Base-by-base conservation (phyloP, 345 rosid genomes). In the Camelina laxa region DNA sequence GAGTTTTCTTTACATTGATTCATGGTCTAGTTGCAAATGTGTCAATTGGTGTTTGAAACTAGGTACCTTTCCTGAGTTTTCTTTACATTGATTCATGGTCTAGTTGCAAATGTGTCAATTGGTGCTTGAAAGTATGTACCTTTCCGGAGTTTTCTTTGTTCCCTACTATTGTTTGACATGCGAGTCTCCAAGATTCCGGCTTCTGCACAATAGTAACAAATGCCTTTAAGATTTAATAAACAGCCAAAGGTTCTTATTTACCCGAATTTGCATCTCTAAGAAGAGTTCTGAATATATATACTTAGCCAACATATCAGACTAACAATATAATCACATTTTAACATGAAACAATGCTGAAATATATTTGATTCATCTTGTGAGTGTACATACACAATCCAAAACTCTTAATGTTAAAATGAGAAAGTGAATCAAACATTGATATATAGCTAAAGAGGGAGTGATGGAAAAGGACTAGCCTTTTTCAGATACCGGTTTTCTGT, bases 111-210 rank as follows among this genome's bases (percentile, higher is more conserved):
- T 19, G 12, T 17, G 19, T 7, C 38, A 60, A 11, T 21, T 14
- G 4, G 15, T 20, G 22, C 19, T 22, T 33, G 53, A 54, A 38
- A 17, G 22, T 66, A 61, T 33, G 39, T 82, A 90, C 94, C 96
- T 90, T 88, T 77, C 98, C 98, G 11, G 90, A 83, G 76, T 90
- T 90, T 69, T 88, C 85, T 76, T 92, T 87, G 74, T 92, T 85
- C 74, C 96, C 98, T 36, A 92, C 96, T 39, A 90, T 92, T n/a
- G 92, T 92, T 68, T 88, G 94, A 79, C 98, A 92, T 12, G 96
- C 89, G 49, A 92, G 91, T 67, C 96, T 87, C 94, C 98, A 92
- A 8, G 98, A 83, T 75, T 92, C 94, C 7, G 92, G 96, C 82
- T 86, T 90, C 92, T 87, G 85, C 58, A 54, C 62, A 79, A 54